Conservation (phyloP, 2,329 filamentous ascomycete species). For the Botrytis galanthina region DNA sequence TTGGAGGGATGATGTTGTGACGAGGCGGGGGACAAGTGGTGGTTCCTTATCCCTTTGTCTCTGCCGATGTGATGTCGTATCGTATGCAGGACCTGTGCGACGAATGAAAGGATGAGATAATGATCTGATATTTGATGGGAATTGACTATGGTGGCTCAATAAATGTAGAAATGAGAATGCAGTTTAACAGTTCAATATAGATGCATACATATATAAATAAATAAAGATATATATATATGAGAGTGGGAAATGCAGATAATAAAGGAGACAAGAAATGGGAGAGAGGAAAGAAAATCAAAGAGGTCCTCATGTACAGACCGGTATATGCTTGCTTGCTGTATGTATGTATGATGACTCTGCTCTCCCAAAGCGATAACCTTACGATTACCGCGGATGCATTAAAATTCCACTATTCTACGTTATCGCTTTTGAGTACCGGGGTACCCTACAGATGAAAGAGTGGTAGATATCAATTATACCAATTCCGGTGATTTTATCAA, state of each 20-base stretch:
- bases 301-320: background rate
- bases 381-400: slow-evolving; percentile 1
- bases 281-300: background rate
- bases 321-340: background rate
- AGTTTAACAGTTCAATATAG: background rate
- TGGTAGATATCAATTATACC: background rate
- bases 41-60: slow-evolving; percentile 12
- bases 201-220: background rate
- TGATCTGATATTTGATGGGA: background rate
- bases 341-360: background rate
- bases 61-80: slow-evolving; percentile 18
- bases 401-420: slow-evolving; percentile 9
- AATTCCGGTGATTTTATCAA: background rate
- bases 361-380: background rate
- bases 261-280: background rate
- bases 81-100: slow-evolving; percentile 7
- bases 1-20: slow-evolving; percentile 10
- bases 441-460: background rate
- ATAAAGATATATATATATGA: background rate
- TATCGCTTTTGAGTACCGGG: slow-evolving; percentile 3
- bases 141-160: background rate
- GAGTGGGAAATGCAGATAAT: background rate
- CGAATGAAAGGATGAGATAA: background rate
- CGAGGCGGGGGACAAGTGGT: slow-evolving; percentile 6
- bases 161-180: background rate